phyloP scores from a whole-genome alignment of 805 yeast species.

The Yarrowia sp. region DNA sequence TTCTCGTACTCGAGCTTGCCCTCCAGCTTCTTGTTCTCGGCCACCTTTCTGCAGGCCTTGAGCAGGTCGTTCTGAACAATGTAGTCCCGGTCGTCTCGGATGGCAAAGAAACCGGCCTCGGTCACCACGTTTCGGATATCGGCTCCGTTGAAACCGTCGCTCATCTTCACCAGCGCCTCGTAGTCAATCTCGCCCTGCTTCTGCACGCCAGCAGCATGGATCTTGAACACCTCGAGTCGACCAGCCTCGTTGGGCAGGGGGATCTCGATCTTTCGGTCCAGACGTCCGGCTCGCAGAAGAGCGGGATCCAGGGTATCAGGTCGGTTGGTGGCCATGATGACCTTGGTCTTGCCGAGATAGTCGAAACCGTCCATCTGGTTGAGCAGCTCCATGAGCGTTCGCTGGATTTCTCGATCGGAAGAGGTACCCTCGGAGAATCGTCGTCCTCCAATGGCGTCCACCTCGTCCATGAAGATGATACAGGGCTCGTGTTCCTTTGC shows the following conservation, averaged over 20 bases:
- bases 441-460: slow-evolving; percentile 98
- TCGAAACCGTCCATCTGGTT: slow-evolving; percentile 99
- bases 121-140: slow-evolving; percentile 96
- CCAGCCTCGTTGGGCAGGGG: slow-evolving; percentile 96
- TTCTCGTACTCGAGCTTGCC: slow-evolving; percentile 96
- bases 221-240: slow-evolving; percentile 89
- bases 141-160: slow-evolving; percentile 99
- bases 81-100: slow-evolving; percentile 96
- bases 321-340: slow-evolving; percentile 99
- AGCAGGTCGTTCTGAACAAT: slow-evolving; percentile 90
- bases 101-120: slow-evolving; percentile 99
- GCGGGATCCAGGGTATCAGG: slow-evolving; percentile 99
- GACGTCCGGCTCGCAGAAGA: slow-evolving; percentile 93
- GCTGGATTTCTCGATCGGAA: slow-evolving; percentile 97
- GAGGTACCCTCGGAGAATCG: slow-evolving; percentile 97
- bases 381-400: slow-evolving; percentile 94
- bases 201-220: slow-evolving; percentile 82
- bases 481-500: slow-evolving; percentile 98
- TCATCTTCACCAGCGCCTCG: slow-evolving; percentile 97
- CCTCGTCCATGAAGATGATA: slow-evolving; percentile 97
- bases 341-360: slow-evolving; percentile 93
- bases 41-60: slow-evolving; percentile 98
- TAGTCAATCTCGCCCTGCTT: slow-evolving; percentile 96
- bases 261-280: slow-evolving; percentile 95
- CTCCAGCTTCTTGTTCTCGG: slow-evolving; percentile 95